Base-by-base conservation (phyloP, 805 yeast genomes). In the Ascoidea rubescens region DNA sequence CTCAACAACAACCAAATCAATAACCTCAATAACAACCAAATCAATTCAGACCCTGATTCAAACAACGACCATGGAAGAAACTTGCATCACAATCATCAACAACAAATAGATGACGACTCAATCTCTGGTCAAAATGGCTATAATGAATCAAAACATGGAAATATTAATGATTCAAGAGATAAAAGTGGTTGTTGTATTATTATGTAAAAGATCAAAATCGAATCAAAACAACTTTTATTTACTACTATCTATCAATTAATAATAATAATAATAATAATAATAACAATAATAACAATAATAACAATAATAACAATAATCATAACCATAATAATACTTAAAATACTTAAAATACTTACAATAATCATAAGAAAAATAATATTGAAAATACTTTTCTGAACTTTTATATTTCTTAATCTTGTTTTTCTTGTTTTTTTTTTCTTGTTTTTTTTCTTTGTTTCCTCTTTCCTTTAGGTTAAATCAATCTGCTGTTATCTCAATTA, bases 11-110 rank as follows among this genome's bases (percentile, higher is more conserved):
- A 7, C 45, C 43, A 51, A 14, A 48, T 45, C 45, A n/a, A 49
- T 8, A 48, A 47, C 44, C 50, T 50, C 30, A 42, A 50, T 14
- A 48, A 49, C 46, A 42, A 32, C 45, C 42, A 49, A 7, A 43
- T 28, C 31, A 47, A 33, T 48, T 32, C 31, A 46, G 30, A 31
- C 42, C 10, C 33, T 31, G 31, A 21, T 50, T 16, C 5, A 14
- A 42, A 17, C 21, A 12, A 17, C 37, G 14, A 37, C 17, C 33
- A 48, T 32, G 33, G 16, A n/a, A 17, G 16, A 48, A 37, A 31
- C 16, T 42, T 14, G 43, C 37, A 30, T 6, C 10, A 46, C 31
- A 31, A 30, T 48, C 14, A 30, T 37, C 10, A 10, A 33, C 10
- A 33, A 33, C 42, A 33, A 33, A 33, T 33, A 33, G 42, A 33